These are phyloP conservation scores for Malassezia globosa DNA, from an alignment of 1,284 basidiomycete species.

Conservation along the genomic window DNA sequence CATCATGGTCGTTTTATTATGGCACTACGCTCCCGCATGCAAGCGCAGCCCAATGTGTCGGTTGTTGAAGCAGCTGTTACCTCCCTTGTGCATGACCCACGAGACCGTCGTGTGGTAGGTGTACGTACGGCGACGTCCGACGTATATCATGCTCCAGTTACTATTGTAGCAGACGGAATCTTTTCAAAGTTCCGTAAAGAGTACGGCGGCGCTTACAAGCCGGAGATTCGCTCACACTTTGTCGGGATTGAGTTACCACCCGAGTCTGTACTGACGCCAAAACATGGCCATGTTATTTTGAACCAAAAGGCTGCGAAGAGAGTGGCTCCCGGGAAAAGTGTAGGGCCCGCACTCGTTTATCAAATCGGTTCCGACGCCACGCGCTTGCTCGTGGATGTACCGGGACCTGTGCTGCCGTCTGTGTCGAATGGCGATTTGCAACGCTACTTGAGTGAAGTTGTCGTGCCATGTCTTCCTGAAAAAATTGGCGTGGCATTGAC, in stretches of 20 bases:
- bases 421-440: conserved; percentile 55
- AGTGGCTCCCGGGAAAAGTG: neutral
- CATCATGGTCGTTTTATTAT: conserved; percentile 91
- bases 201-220: conserved; percentile 51
- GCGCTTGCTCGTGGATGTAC: conserved; percentile 84
- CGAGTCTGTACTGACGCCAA: conserved; percentile 20
- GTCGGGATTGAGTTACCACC: conserved; percentile 68
- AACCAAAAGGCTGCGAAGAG: conserved; percentile 46
- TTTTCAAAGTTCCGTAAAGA: conserved; percentile 67
- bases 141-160: conserved; percentile 59
- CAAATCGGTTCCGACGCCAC: conserved; percentile 67
- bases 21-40: conserved; percentile 61
- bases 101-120: conserved; percentile 24
- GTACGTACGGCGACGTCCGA: conserved; percentile 20
- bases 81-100: conserved; percentile 26
- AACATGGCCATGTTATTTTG: conserved; percentile 75
- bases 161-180: conserved; percentile 85
- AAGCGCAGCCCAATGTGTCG: conserved; percentile 38
- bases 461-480: conserved; percentile 37
- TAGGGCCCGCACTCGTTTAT: conserved; percentile 76
- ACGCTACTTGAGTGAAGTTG: conserved; percentile 26
- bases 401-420: conserved; percentile 63
- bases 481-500: conserved; percentile 30
- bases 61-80: conserved; percentile 32
- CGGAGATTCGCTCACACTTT: conserved; percentile 62